Evolutionary conservation across 2,329 filamentous ascomycete genomes (phyloP).

Genomic region (Venturia carpophila): DNA sequence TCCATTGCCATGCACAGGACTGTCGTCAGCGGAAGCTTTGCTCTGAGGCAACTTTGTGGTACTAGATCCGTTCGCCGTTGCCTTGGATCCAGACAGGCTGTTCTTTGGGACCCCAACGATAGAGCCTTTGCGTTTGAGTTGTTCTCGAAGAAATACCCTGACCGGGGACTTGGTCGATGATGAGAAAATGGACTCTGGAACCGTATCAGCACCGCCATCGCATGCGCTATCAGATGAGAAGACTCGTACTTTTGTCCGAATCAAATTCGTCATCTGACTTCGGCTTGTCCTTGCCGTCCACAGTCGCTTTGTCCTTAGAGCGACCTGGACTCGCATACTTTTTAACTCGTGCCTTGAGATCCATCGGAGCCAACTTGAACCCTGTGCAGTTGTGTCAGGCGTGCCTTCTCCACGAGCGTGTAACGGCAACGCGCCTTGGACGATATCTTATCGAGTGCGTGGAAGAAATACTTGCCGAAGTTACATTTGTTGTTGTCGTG

Average conservation of each 20-base stretch:
- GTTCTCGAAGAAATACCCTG: background rate
- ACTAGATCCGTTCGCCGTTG: background rate
- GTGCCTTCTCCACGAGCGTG: background rate
- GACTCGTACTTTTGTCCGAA: background rate
- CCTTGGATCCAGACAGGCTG: background rate
- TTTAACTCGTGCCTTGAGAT: slow-evolving; percentile 4
- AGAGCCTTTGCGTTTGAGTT: background rate
- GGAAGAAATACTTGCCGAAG: background rate
- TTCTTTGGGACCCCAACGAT: background rate
- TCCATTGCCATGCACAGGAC: background rate
- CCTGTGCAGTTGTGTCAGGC: background rate
- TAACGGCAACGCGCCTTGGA: background rate
- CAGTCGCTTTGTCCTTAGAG: background rate
- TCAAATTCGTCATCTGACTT: background rate
- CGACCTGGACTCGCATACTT: background rate
- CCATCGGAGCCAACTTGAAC: background rate
- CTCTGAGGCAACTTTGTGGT: background rate
- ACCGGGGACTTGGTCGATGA: background rate
- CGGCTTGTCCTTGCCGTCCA: background rate
- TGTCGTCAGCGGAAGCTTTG: background rate
- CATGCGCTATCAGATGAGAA: background rate
- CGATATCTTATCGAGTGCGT: background rate
- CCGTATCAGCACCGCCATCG: background rate
- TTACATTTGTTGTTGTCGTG: slow-evolving; percentile 7
- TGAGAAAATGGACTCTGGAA: background rate